These are phyloP conservation scores for Thalassiosira hispida DNA, from an alignment of 352 stramenopile genomes.

Conservation along the genomic window DNA sequence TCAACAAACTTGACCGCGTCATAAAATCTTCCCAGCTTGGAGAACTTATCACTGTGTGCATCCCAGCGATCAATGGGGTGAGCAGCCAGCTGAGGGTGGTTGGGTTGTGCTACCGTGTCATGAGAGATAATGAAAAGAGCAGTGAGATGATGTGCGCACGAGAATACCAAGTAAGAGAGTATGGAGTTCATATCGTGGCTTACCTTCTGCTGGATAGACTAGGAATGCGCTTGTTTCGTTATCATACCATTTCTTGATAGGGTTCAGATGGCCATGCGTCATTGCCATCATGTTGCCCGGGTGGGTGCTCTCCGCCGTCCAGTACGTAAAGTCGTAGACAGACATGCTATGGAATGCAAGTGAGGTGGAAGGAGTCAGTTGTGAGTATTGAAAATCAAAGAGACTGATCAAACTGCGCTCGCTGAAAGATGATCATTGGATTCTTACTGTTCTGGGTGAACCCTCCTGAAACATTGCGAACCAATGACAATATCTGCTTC, in stretches of 20 bases:
- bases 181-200: too few relatives aligned
- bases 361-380: not conserved
- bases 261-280: conserved; percentile 47
- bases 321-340: conserved; percentile 73
- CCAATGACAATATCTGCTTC: conserved; percentile 53
- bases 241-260: conserved; percentile 71
- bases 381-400: too few relatives aligned
- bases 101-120: too few relatives aligned
- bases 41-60: conserved; percentile 43
- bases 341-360: conserved; percentile 20
- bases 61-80: conserved; percentile 57
- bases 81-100: conserved; percentile 34
- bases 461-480: conserved; percentile 52
- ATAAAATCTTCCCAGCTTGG: conserved; percentile 52
- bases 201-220: conserved; percentile 44
- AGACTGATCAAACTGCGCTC: too few relatives aligned
- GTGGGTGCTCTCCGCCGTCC: conserved; percentile 70
- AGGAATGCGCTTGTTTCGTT: conserved; percentile 44
- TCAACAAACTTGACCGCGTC: conserved; percentile 59
- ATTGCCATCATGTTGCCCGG: conserved; percentile 61
- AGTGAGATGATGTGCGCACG: too few relatives aligned
- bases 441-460: conserved; percentile 64
- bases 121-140: too few relatives aligned
- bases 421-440: too few relatives aligned
- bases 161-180: too few relatives aligned